phyloP scores from a whole-genome alignment of 192 early-diverging fungal species.

The Coemansia erecta region DNA sequence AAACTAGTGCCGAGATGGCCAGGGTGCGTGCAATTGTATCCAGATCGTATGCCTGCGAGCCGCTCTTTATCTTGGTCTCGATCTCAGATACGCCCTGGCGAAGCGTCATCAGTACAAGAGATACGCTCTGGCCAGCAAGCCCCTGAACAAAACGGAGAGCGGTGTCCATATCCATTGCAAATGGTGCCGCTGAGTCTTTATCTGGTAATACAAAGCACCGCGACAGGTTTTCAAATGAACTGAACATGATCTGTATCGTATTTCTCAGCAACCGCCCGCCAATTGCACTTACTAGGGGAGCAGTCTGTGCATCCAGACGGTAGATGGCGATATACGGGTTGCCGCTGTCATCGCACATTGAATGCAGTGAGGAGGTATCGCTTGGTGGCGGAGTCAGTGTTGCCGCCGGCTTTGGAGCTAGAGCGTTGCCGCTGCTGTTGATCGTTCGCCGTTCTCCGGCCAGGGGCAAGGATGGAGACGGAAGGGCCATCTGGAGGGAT shows the following conservation, averaged over 20 bases:
- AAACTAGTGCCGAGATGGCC: conserved; percentile 16
- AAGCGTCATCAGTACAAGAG: background rate
- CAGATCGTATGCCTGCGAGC: background rate
- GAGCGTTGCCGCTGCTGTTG: too few relatives aligned
- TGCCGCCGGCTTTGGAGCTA: too few relatives aligned
- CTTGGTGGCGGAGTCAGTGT: background rate
- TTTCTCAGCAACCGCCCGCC: conserved; percentile 28
- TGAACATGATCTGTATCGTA: conserved; percentile 22
- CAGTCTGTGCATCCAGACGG: conserved; percentile 27
- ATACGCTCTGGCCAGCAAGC: background rate
- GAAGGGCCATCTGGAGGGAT: background rate
- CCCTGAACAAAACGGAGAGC: conserved; percentile 18
- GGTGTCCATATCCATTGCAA: conserved; percentile 25
- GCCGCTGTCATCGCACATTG: conserved; percentile 6
- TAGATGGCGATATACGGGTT: conserved; percentile 23
- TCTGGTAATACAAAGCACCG: conserved; percentile 19
- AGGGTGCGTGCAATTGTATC: conserved; percentile 12
- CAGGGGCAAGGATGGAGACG: background rate
- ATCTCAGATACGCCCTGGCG: conserved; percentile 8
- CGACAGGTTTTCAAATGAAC: conserved; percentile 18
- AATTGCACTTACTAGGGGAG: conserved; percentile 16
- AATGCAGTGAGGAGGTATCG: too few relatives aligned
- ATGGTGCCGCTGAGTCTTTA: background rate
- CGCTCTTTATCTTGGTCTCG: background rate
- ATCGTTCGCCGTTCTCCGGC: too few relatives aligned